These are phyloP conservation scores for Dipodascopsis uninucleata DNA, from an alignment of 805 yeast genomes.

Conservation along the genomic window DNA sequence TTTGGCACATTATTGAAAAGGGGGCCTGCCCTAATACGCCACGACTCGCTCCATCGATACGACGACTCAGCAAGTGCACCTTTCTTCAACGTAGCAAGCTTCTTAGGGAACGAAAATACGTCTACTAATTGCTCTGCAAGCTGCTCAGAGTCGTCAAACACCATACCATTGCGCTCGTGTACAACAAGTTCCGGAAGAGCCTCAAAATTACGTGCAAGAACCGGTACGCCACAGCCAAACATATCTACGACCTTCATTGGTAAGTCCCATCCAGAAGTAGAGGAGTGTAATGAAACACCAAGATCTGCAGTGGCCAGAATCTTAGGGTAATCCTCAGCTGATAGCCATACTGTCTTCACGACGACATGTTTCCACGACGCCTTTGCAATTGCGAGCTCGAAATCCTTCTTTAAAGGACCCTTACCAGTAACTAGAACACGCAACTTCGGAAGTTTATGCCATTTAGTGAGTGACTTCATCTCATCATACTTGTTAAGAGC, in stretches of 20 bases:
- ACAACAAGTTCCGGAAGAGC: slow-evolving; percentile 75
- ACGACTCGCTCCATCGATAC: slow-evolving; percentile 69
- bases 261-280: slow-evolving; percentile 88
- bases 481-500: slow-evolving; percentile 62
- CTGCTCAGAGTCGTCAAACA: slow-evolving; percentile 44
- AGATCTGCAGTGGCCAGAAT: slow-evolving; percentile 74
- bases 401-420: slow-evolving; percentile 72
- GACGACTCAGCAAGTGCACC: slow-evolving; percentile 76
- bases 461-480: slow-evolving; percentile 7
- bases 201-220: slow-evolving; percentile 68
- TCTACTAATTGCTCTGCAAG: slow-evolving; percentile 39
- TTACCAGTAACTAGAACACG: slow-evolving; percentile 90
- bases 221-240: slow-evolving; percentile 96
- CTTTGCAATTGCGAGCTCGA: slow-evolving; percentile 46
- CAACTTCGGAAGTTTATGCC: slow-evolving; percentile 34
- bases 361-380: slow-evolving; percentile 48
- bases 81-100: slow-evolving; percentile 43
- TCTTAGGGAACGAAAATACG: slow-evolving; percentile 34
- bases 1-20: slow-evolving; percentile 32
- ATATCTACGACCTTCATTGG: slow-evolving; percentile 97
- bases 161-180: slow-evolving; percentile 65
- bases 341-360: slow-evolving; percentile 70
- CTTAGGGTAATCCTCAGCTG: slow-evolving; percentile 72
- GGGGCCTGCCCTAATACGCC: slow-evolving; percentile 54
- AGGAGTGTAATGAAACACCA: slow-evolving; percentile 85